Evolutionary conservation across 495 filamentous ascomycete genomes (phyloP), one percentile per base, ranked within the genome.

Genomic region (Tetracladium marchalianum): DNA sequence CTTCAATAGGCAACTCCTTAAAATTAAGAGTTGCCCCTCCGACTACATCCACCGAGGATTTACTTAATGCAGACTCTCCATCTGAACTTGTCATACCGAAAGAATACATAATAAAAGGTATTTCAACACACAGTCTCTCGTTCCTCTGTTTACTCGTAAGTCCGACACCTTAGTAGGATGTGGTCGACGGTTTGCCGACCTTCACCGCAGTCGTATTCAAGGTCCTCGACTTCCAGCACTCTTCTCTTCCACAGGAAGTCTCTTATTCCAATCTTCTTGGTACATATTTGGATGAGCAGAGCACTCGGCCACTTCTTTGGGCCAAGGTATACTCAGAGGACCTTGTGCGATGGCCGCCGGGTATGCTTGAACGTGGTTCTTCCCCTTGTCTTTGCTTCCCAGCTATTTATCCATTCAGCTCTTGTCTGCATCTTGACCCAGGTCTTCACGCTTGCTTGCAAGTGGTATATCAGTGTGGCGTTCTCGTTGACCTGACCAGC

Each of bases 211-310:
- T 31, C 35, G 44, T 42, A 59, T 11, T 19, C n/a, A 6, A 41
- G 37, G 35, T 49, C 34, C 11, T n/a, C 31, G 31, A 53, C 43
- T 17, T 41, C 56, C 36, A 44, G 49, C 11, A 56, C 49, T 22
- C 38, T 40, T 11, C 42, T 47, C n/a, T 43, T 39, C 11, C 46
- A 53, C 11, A 59, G 53, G 37, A 53, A 56, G 17, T 53, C 44
- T 11, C 41, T 53, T 7, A 56, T 44, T 12, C 49, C 56, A 41
- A 53, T 53, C 33, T 56, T 56, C 18, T 50, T 54, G 31, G 39
- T 52, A 16, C 53, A 39, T 27, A 58, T 39, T 31, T 52, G 49
- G 31, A 50, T 44, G 9, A 55, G 32, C 15, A 56, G 22, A 15
- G 55, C 41, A 31, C 52, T 51, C 4, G 40, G 37, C 19, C 43